Conservation (phyloP, 2,329 filamentous ascomycete species). For the Apiospora koreana region DNA sequence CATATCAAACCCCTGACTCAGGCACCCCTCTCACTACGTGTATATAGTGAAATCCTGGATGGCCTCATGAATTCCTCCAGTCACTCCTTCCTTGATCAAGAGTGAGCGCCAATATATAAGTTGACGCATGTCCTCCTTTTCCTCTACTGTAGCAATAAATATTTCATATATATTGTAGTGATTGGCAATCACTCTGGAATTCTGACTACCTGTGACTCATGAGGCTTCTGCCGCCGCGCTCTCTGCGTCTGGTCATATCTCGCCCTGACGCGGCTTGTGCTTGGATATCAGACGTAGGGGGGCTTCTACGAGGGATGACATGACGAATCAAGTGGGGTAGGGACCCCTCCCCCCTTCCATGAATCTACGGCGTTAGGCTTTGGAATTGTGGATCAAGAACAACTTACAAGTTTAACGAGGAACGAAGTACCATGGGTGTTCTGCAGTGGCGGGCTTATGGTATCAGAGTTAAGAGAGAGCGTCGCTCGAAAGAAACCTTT, state of each 20-base stretch:
- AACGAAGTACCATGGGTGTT: not conserved
- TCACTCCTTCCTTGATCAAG: not conserved
- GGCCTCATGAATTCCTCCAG: no score
- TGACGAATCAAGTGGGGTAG: constrained; percentile 2
- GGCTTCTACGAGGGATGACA: constrained; percentile 25
- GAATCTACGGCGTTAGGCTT: not conserved
- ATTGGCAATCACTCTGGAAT: no score
- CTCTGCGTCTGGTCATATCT: constrained; percentile 20
- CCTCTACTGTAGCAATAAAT: no score
- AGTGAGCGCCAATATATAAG: not conserved
- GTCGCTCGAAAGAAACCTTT: not conserved
- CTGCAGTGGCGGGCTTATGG: not conserved
- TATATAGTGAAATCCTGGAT: no score
- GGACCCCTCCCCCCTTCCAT: not conserved
- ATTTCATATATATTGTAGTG: no score
- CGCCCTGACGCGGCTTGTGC: constrained; percentile 19
- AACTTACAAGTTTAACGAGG: not conserved
- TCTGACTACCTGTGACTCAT: not conserved
- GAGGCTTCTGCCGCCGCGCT: not conserved
- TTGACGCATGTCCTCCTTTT: not conserved
- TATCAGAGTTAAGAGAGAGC: not conserved
- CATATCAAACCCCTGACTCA: no score
- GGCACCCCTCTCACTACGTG: no score
- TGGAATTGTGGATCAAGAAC: not conserved
- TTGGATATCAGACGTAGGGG: constrained; percentile 18